These are phyloP conservation scores for Solidago caesia DNA, from an alignment of 129 eudicot genomes.

Conservation along the genomic window DNA sequence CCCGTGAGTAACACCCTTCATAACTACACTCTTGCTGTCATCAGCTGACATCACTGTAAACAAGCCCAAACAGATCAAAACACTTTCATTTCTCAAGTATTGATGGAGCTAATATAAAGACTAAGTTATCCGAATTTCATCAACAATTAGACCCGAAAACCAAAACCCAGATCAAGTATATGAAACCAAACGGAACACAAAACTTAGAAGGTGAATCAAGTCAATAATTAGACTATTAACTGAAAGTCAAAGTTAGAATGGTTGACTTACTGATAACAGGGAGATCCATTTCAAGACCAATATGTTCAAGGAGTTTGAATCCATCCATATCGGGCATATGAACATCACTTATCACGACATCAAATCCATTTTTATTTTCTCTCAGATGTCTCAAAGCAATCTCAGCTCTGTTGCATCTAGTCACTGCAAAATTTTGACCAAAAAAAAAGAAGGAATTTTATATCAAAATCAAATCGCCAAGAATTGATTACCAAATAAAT, in stretches of 20 bases:
- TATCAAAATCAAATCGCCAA: background rate
- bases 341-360: slow-evolving; percentile 69
- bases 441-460: slow-evolving; percentile 11
- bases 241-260: slow-evolving; percentile 19
- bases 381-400: slow-evolving; percentile 47
- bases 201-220: background rate
- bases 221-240: background rate
- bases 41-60: slow-evolving; percentile 67
- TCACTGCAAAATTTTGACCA: slow-evolving; percentile 39
- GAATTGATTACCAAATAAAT: slow-evolving; percentile 4
- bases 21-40: slow-evolving; percentile 55
- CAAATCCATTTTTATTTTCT: slow-evolving; percentile 55
- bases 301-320: slow-evolving; percentile 68
- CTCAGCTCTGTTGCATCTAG: slow-evolving; percentile 50
- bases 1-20: slow-evolving; percentile 72
- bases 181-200: background rate
- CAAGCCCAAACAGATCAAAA: background rate
- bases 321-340: slow-evolving; percentile 83
- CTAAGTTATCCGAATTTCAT: background rate
- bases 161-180: slow-evolving; percentile 1
- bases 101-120: background rate
- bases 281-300: slow-evolving; percentile 70
- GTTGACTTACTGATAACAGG: slow-evolving; percentile 69
- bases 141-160: background rate
- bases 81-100: slow-evolving; percentile 1